Conservation (phyloP, 169 alveolate genomes). For the Plasmodium vinckei region DNA sequence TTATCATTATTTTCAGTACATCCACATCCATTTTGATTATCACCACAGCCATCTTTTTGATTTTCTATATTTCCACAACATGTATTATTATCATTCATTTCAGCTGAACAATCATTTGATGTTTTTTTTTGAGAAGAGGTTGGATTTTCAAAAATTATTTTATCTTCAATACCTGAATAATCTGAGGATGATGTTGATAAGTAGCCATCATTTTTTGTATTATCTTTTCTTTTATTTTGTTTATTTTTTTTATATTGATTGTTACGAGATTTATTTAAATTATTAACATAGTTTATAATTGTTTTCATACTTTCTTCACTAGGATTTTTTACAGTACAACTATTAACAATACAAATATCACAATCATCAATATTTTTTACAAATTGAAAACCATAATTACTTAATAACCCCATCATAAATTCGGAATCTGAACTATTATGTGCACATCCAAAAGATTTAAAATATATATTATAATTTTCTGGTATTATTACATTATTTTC, state of each 20-base stretch:
- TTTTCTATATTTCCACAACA: not conserved
- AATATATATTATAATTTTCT: slow-evolving; percentile 90
- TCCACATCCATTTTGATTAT: not conserved
- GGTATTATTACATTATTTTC: slow-evolving; percentile 79
- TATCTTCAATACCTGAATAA: slow-evolving; percentile 24
- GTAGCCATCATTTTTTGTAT: slow-evolving; percentile 19
- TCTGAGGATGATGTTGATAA: slow-evolving; percentile 68
- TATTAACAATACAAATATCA: slow-evolving; percentile 94
- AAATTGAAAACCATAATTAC: slow-evolving; percentile 94
- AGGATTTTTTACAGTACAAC: slow-evolving; percentile 99
- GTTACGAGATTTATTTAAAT: slow-evolving; percentile 36
- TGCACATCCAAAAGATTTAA: slow-evolving; percentile 98
- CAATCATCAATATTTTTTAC: slow-evolving; percentile 93
- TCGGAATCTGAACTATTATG: slow-evolving; percentile 98
- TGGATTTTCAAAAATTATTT: not conserved
- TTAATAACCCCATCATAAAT: slow-evolving; percentile 93
- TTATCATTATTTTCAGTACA: not conserved
- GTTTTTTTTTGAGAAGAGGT: not conserved
- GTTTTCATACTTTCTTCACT: slow-evolving; percentile 95
- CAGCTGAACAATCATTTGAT: not conserved
- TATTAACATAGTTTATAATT: slow-evolving; percentile 78
- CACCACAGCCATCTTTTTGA: not conserved
- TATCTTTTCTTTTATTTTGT: not conserved
- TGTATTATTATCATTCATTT: not conserved
- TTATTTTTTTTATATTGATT: slow-evolving; percentile 1